Evolutionary conservation across 1,139 yeast genomes (phyloP), one percentile per base, ranked within the genome.

Genomic region (Yamadazyma sp.): DNA sequence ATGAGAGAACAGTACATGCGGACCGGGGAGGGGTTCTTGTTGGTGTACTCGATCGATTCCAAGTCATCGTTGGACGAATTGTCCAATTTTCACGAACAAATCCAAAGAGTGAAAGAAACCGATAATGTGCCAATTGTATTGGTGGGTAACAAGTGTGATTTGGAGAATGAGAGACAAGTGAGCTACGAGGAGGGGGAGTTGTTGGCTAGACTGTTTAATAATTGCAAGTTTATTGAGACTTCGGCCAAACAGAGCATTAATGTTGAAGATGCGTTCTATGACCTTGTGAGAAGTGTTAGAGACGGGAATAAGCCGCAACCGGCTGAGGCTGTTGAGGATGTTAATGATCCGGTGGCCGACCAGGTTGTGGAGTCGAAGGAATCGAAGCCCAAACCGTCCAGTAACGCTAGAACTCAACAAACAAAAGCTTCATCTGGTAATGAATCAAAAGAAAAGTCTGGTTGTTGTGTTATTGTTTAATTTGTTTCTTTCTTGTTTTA

Each of bases 1-100:
- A 84, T 92, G 92, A 76, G 97, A 54, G 97, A 92, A 63, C 94
- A 83, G 53, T 76, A 94, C 67, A 92, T 92, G 82, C 77, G 96
- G 46, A 87, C 95, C 13, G 96, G 96, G 34, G 95, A 88, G 59
- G 97, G 96, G 13, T 89, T 87, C 55, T 64, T 89, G 38, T 67
- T 89, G 45, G 96, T 86, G 18, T 88, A 87, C 57, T 82, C 92
- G 6, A 89, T 88, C 47, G 86, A 89, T 39, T 86, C 89, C 45
- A 72, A 83, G 43, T 80, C 81, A 52, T 84, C 95, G 3, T 78
- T 86, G 54, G 88, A 86, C 51, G 96, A 88, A 61, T 70, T 88
- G 53, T 70, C 78, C 52, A 75, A 82, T 13, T 87, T 87, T 54
- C 81, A 86, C 60, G 94, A 86, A 54, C 96, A 88, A 58, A 87